Percentiles rank a stretch among this genome's conserved stretches.
Evolutionary conservation across 805 yeast genomes (phyloP).

Genomic region (Pichia nakasei): DNA sequence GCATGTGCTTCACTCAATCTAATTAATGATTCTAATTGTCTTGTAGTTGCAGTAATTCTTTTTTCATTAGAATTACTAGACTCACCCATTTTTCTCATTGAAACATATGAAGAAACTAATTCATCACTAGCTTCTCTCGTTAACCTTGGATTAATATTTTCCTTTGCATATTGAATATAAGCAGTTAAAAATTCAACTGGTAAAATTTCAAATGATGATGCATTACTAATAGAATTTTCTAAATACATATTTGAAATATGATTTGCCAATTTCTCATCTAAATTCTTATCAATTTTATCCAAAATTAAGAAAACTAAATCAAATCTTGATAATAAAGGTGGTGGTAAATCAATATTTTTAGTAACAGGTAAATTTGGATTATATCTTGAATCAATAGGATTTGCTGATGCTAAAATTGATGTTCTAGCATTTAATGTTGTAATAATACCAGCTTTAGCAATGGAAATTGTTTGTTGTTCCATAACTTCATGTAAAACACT

Average conservation of each 20-base stretch:
- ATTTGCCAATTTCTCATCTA: constrained; percentile 79
- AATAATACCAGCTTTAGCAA: constrained; percentile 97
- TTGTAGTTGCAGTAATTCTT: constrained; percentile 94
- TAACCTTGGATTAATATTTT: constrained; percentile 69
- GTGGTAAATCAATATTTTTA: constrained; percentile 91
- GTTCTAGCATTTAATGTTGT: constrained; percentile 96
- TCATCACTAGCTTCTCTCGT: constrained; percentile 75
- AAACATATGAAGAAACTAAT: constrained; percentile 81
- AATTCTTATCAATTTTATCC: constrained; percentile 82
- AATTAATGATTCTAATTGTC: constrained; percentile 94
- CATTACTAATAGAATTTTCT: constrained; percentile 77
- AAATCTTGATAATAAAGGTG: constrained; percentile 89
- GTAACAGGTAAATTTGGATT: constrained; percentile 95
- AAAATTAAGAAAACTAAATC: constrained; percentile 88
- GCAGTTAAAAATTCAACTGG: constrained; percentile 83
- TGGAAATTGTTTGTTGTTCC: constrained; percentile 98
- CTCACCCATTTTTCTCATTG: constrained; percentile 90
- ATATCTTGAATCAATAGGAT: constrained; percentile 92
- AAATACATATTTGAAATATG: constrained; percentile 89
- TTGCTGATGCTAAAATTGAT: constrained; percentile 91
- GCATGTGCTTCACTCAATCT: constrained; percentile 96
- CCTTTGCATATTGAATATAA: constrained; percentile 93
- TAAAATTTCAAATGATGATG: constrained; percentile 54
- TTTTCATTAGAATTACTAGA: constrained; percentile 73
- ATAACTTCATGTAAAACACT: constrained; percentile 96